These are phyloP conservation scores for Suhomyces pyralidae DNA, from an alignment of 805 yeast genomes.

Conservation along the genomic window DNA sequence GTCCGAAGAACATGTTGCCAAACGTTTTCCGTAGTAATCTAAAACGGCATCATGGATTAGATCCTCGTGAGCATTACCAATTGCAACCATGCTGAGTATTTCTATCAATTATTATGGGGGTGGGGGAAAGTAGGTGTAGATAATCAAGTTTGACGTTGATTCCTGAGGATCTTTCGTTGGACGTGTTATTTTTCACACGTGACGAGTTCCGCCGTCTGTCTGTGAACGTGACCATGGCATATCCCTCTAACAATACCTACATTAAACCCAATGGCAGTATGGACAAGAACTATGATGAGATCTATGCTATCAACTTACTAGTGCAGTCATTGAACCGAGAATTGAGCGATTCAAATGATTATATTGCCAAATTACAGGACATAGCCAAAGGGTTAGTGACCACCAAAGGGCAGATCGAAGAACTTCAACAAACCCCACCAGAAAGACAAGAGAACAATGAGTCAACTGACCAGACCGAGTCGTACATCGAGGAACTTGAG, in stretches of 20 bases:
- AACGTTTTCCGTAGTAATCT: slow-evolving; percentile 92
- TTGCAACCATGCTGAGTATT: slow-evolving; percentile 57
- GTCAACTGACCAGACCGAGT: not conserved
- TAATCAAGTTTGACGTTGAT: not conserved
- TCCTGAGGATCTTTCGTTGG: not conserved
- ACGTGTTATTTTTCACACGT: not conserved
- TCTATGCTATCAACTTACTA: slow-evolving; percentile 14
- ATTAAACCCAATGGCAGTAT: slow-evolving; percentile 6
- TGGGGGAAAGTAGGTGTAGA: not conserved
- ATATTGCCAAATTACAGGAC: slow-evolving; percentile 16
- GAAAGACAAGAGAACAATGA: not conserved
- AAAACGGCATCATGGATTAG: slow-evolving; percentile 94
- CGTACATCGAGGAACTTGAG: slow-evolving; percentile 18
- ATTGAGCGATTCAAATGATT: slow-evolving; percentile 18
- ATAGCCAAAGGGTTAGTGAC: slow-evolving; percentile 18
- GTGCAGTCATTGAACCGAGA: slow-evolving; percentile 17
- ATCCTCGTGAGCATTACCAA: slow-evolving; percentile 89
- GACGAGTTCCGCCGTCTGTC: not conserved
- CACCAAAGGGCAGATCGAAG: slow-evolving; percentile 14
- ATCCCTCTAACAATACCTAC: not conserved
- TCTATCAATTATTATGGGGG: not conserved
- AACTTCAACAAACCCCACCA: slow-evolving; percentile 3
- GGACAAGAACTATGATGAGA: slow-evolving; percentile 20
- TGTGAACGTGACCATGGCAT: not conserved
- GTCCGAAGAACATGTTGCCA: slow-evolving; percentile 96